Evolutionary conservation across 495 filamentous ascomycete genomes (phyloP).

Genomic region (Penicillium desertorum): DNA sequence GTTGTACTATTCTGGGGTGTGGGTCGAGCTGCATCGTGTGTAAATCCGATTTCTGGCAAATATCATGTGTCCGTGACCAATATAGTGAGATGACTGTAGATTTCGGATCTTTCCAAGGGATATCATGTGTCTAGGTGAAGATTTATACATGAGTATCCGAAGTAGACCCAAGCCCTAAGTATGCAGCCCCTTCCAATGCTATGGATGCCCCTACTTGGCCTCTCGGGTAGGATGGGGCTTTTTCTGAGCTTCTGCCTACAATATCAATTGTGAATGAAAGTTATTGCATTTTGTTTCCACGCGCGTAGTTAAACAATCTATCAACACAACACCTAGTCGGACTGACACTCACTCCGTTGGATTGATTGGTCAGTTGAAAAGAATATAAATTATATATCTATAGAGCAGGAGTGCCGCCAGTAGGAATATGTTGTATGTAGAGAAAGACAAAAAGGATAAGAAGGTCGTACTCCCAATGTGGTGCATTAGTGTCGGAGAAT

Average conservation of each 20-base stretch:
- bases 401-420: no score
- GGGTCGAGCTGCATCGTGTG: conserved; percentile 8
- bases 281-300: no score
- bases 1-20: conserved; percentile 12
- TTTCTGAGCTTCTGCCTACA: neutral
- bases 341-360: no score
- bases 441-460: conserved; percentile 8
- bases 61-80: conserved; percentile 2
- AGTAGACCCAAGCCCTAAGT: neutral
- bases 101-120: neutral
- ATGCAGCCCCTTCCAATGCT: neutral
- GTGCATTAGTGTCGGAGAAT: neutral
- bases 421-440: neutral
- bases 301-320: no score
- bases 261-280: no score
- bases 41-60: conserved; percentile 9
- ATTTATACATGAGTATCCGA: neutral
- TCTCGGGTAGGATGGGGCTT: neutral
- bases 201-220: neutral
- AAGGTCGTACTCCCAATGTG: neutral
- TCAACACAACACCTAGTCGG: no score
- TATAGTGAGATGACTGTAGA: neutral
- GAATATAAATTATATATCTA: no score
- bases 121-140: neutral
- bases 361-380: no score